These are phyloP conservation scores for Trametes cinnabarina DNA, from an alignment of 768 basidiomycete species.

Conservation along the genomic window DNA sequence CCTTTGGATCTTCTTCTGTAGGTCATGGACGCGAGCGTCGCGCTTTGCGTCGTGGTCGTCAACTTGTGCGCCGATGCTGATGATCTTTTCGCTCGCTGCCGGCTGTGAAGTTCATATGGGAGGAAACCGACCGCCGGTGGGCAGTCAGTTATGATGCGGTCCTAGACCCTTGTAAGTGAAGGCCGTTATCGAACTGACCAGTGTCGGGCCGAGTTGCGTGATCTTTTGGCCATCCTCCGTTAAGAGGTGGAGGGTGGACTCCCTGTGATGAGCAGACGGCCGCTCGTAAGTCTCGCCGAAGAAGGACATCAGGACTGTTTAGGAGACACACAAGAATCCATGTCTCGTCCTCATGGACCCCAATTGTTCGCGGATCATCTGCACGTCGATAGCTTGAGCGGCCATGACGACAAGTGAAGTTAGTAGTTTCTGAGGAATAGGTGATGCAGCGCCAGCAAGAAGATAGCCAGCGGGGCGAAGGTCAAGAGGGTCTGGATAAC, in stretches of 20 bases:
- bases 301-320: no score
- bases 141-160: no score
- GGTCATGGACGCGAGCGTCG: not conserved
- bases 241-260: no score
- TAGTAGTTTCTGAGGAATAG: not conserved
- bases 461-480: conserved; percentile 1
- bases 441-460: not conserved
- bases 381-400: not conserved
- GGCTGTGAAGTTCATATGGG: not conserved
- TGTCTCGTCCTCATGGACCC: conserved; percentile 18
- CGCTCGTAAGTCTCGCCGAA: no score
- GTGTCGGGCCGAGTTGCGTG: no score
- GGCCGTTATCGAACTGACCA: no score
- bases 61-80: not conserved
- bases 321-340: conserved; percentile 20
- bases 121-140: not conserved
- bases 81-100: not conserved
- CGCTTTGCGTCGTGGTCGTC: not conserved
- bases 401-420: not conserved
- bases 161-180: no score
- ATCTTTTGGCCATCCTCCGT: no score
- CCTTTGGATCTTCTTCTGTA: not conserved
- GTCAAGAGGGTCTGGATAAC: not conserved
- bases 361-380: conserved; percentile 15
- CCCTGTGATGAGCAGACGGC: not conserved